Evolutionary conservation across 108 stramenopile species (phyloP), one percentile per base, ranked within the genome.

Genomic region (Conticribra guillardii): DNA sequence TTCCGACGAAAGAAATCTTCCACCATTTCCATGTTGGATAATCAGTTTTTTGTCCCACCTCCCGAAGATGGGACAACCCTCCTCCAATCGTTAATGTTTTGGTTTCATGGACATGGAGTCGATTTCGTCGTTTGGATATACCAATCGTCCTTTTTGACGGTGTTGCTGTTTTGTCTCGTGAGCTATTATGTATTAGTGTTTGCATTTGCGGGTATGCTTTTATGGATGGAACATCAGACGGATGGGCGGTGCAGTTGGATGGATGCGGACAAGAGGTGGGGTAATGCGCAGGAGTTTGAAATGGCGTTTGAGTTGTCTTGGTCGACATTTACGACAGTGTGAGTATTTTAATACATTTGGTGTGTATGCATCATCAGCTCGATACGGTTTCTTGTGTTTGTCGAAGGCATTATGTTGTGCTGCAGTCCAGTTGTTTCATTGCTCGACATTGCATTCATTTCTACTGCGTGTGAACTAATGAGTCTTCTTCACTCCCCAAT

Each of bases 251-350:
- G 71, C 14, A 27, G 19, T n/a, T n/a, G n/a, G n/a, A 45, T 62
- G 30, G 71, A 62, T 46, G 19, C 14, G 4, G 37, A 61, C 1
- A 24, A 46, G 4, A 22, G 16, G 4, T 54, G 59, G 70, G 53
- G 31, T 0, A 61, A 47, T 33, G n/a, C 16, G 26, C 30, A 56
- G 32, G 2, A 45, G 33, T 76, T 50, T 44, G 60, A 76, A 46
- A 17, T 76, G 7, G 60, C 74, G 1, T 76, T 69, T 46, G 74
- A 76, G 15, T 29, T 77, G 4, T 65, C 63, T 11, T 80, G 79
- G 79, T 56, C 67, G 5, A 80, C 79, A 1, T 80, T 80, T 28
- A 75, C 65, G 26, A 75, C 79, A 1, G 79, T 80, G 33, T 9
- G 37, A n/a, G n/a, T n/a, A n/a, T n/a, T n/a, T n/a, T n/a, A n/a